A percentile compares a stretch with the other conserved stretches of the same genome.
Evolutionary conservation across 169 alveolate genomes (phyloP).

Genomic region (Plasmodium malariae): DNA sequence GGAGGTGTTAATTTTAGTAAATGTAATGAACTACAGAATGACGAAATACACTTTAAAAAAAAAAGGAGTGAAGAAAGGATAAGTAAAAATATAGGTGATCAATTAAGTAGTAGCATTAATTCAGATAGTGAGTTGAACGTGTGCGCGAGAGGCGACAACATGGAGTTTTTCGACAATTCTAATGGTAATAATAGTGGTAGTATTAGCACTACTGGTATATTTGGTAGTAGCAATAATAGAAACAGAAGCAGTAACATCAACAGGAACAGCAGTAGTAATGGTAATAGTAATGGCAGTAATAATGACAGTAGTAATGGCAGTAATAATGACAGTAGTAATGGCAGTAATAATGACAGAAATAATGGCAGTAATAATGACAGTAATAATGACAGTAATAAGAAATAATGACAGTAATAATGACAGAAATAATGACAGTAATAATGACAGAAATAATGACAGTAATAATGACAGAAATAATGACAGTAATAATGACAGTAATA

Average conservation of each 20-base stretch:
- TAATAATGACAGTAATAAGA: background rate
- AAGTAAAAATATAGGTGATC: background rate
- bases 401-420: background rate
- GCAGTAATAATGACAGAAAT: background rate
- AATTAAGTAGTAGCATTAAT: background rate
- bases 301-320: background rate
- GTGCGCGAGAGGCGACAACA: background rate
- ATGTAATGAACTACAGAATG: background rate
- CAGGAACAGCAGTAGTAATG: background rate
- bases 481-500: background rate
- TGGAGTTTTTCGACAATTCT: background rate
- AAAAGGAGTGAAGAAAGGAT: slow-evolving; percentile 4
- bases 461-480: background rate
- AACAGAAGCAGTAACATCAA: background rate
- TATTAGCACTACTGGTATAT: background rate
- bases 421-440: background rate
- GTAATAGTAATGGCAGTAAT: background rate
- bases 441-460: background rate
- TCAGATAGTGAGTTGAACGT: background rate
- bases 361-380: background rate
- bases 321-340: background rate
- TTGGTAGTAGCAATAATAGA: background rate
- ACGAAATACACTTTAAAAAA: background rate
- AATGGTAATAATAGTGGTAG: background rate
- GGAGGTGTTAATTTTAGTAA: background rate